Evolutionary conservation across 306 rosid genomes (phyloP).

Genomic region (Cercis canadensis): DNA sequence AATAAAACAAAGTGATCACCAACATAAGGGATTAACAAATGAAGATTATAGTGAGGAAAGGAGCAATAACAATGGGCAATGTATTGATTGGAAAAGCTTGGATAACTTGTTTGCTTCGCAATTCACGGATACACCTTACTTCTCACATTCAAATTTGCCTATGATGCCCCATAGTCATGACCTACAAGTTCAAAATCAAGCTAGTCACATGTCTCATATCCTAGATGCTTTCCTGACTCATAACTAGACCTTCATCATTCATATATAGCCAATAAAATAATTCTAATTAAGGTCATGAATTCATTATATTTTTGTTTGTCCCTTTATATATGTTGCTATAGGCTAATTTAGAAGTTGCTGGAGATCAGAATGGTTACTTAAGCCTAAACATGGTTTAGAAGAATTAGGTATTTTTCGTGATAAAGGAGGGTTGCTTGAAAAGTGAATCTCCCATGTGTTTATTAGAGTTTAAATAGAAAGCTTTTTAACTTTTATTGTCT

Average conservation of each 20-base stretch:
- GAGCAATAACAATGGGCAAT: constrained; percentile 34
- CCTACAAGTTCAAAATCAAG: constrained; percentile 39
- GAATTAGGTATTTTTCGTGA: constrained; percentile 29
- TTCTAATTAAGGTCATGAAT: constrained; percentile 40
- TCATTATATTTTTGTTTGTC: constrained; percentile 24
- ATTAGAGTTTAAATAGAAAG: constrained; percentile 32
- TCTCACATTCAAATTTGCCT: constrained; percentile 48
- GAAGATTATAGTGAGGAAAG: constrained; percentile 54
- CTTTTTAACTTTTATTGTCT: constrained; percentile 32
- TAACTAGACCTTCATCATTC: constrained; percentile 38
- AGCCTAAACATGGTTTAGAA: constrained; percentile 22
- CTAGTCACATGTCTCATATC: constrained; percentile 35
- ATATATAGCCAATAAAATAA: constrained; percentile 34
- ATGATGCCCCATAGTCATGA: constrained; percentile 41
- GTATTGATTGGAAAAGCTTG: constrained; percentile 69
- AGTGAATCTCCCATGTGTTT: constrained; percentile 36
- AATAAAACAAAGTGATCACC: constrained; percentile 35
- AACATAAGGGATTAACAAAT: constrained; percentile 31
- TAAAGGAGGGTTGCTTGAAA: constrained; percentile 47
- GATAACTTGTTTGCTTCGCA: constrained; percentile 62
- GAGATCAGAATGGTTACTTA: constrained; percentile 27
- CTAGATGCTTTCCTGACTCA: constrained; percentile 65
- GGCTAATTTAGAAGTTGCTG: constrained; percentile 49
- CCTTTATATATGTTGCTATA: too few relatives aligned
- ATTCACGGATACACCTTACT: constrained; percentile 35